Evolutionary conservation across 1,284 basidiomycete species (phyloP).

Genomic region (Mycena sp.): DNA sequence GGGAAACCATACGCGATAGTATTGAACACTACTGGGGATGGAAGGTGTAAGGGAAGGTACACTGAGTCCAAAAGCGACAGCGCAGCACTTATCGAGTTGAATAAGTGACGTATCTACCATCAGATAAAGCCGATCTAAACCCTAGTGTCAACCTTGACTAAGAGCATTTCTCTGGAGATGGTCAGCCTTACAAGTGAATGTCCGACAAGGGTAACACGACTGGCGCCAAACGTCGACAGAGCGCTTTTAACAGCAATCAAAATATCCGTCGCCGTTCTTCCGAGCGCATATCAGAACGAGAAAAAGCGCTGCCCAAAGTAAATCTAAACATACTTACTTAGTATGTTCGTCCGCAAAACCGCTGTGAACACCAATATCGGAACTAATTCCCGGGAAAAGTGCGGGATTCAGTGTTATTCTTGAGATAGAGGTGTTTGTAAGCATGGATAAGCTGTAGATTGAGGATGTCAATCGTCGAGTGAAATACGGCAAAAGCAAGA

Average conservation of each 20-base stretch:
- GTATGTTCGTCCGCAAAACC: constrained; percentile 67
- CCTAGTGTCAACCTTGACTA: not conserved
- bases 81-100: constrained; percentile 50
- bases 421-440: too few species aligned
- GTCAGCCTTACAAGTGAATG: constrained; percentile 53
- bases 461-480: too few species aligned
- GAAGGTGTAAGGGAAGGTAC: constrained; percentile 28
- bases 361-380: constrained; percentile 58
- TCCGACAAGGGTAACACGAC: constrained; percentile 58
- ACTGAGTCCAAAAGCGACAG: constrained; percentile 52
- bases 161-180: not conserved
- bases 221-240: constrained; percentile 49
- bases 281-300: not conserved
- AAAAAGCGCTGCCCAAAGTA: not conserved
- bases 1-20: constrained; percentile 55
- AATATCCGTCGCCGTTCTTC: constrained; percentile 58
- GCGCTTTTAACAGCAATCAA: constrained; percentile 57
- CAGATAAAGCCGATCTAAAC: not conserved
- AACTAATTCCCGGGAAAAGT: constrained; percentile 66
- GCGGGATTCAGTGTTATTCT: constrained; percentile 48
- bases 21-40: constrained; percentile 15
- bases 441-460: too few species aligned
- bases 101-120: constrained; percentile 1
- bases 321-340: constrained; percentile 51
- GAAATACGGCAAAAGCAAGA: too few species aligned